Conservation (phyloP, 1,139 yeast species). For the Yamadazyma diospyri region DNA sequence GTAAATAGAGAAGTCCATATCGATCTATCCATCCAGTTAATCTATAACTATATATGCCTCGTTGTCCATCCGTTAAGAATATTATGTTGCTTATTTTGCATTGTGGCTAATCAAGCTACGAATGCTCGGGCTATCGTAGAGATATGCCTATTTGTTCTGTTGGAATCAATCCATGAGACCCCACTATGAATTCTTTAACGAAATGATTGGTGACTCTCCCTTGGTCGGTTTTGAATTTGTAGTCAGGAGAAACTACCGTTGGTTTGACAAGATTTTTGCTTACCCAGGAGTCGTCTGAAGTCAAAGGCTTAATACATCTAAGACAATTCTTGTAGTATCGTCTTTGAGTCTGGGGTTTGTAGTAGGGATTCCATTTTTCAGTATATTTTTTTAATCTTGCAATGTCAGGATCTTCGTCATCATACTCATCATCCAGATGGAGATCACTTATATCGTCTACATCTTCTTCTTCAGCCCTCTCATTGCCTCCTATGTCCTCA, state of each 20-base stretch:
- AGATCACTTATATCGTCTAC: conserved; percentile 31
- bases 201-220: conserved; percentile 35
- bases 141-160: conserved; percentile 15
- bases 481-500: not conserved
- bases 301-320: conserved; percentile 55
- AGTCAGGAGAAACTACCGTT: conserved; percentile 28
- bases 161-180: conserved; percentile 42
- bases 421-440: conserved; percentile 40
- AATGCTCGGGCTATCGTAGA: too few species aligned
- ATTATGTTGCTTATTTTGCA: too few species aligned
- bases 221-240: conserved; percentile 26
- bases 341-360: conserved; percentile 36
- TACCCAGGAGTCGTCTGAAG: conserved; percentile 53
- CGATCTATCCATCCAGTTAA: conserved; percentile 1
- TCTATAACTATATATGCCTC: conserved; percentile 4
- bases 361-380: conserved; percentile 49
- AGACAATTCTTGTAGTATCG: conserved; percentile 51
- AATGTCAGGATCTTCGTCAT: conserved; percentile 19
- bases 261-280: conserved; percentile 48
- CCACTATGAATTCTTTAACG: conserved; percentile 40
- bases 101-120: too few species aligned
- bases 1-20: not conserved
- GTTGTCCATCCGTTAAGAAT: not conserved
- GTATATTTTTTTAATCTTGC: conserved; percentile 9
- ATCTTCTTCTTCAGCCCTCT: conserved; percentile 21